Percentiles rank a stretch among this genome's conserved stretches.
Conservation (phyloP, 1,284 basidiomycete species). For the Austroboletus novae-zelandiae region DNA sequence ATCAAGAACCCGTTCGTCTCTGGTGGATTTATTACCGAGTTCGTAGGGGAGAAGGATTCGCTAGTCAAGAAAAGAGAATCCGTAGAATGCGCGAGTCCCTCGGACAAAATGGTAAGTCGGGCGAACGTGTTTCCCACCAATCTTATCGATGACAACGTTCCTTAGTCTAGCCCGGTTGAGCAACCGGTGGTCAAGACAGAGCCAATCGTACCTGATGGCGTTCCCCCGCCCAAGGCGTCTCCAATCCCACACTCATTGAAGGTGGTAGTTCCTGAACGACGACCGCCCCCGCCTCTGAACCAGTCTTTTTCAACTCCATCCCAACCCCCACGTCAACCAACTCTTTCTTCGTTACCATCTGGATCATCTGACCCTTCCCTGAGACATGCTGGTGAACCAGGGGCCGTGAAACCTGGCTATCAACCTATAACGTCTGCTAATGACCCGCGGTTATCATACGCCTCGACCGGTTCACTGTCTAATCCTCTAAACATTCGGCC, state of each 20-base stretch:
- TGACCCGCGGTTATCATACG: slow-evolving; percentile 39
- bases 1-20: slow-evolving; percentile 50
- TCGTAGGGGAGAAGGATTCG: slow-evolving; percentile 33
- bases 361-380: slow-evolving; percentile 15
- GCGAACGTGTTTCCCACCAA: neutral
- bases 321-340: slow-evolving; percentile 12
- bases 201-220: slow-evolving; percentile 8
- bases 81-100: slow-evolving; percentile 10
- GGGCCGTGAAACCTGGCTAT: slow-evolving; percentile 18
- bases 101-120: slow-evolving; percentile 16
- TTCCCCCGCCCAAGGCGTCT: slow-evolving; percentile 12
- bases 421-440: slow-evolving; percentile 34
- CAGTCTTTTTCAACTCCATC: slow-evolving; percentile 12
- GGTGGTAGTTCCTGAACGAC: slow-evolving; percentile 13
- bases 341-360: slow-evolving; percentile 13
- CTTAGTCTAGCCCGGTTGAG: slow-evolving; percentile 17
- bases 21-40: slow-evolving; percentile 48
- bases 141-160: slow-evolving; percentile 1
- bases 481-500: slow-evolving; percentile 55
- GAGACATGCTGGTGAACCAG: slow-evolving; percentile 8
- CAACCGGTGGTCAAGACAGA: slow-evolving; percentile 21
- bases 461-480: slow-evolving; percentile 39
- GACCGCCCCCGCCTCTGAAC: neutral
- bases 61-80: slow-evolving; percentile 20
- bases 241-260: slow-evolving; percentile 10